Evolutionary conservation across 1,284 basidiomycete species (phyloP), one percentile per base, ranked within the genome.

Genomic region (Bjerkandera adusta): DNA sequence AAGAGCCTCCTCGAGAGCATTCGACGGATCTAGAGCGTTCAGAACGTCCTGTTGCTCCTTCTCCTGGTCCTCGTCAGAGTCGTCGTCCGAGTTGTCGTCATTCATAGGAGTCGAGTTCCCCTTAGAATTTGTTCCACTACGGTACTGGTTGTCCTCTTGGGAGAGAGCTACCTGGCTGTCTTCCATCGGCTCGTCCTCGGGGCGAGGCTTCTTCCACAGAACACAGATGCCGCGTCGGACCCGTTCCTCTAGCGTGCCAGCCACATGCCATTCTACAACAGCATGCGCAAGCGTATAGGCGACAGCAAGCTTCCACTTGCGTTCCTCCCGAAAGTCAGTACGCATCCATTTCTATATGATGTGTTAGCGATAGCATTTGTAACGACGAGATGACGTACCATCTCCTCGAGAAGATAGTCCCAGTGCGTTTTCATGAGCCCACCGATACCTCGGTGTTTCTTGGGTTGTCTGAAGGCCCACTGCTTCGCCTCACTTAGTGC

Each of bases 361-460:
- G 22, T 4, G 10, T 22, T n/a, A 22, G 11, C 3, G 27, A 13
- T 21, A 4, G 41, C 27, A 41, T 4, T 33, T 24, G 22, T 22
- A 2, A 33, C 13, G 7, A 29, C 8, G 24, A 29, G 26, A 34
- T 30, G 11, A 71, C 78, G 57, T 50, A 91, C 92, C 92, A 98
- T 93, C 69, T 99, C 97, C 52, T 99, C 97, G 62, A 99, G 70
- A 24, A 99, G 71, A 65, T 94, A 91, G 65, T 99, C 97, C 92
- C 93, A 96, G 58, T 98, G 94, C 0, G 88, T 81, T 67, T 98
- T 98, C 4, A 75, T 72, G 27, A 91, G 67, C 1, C 84, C 81
- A 6, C 92, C 92, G 12, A 85, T 70, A 6, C 84, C 87, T 45
- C 90, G 78, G 58, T 95, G 90, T 66, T 96, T 97, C 70, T 97